Evolutionary conservation across 148 eudicot genomes (phyloP), one percentile per base, ranked within the genome.

Genomic region (Vaccinium corymbosum): DNA sequence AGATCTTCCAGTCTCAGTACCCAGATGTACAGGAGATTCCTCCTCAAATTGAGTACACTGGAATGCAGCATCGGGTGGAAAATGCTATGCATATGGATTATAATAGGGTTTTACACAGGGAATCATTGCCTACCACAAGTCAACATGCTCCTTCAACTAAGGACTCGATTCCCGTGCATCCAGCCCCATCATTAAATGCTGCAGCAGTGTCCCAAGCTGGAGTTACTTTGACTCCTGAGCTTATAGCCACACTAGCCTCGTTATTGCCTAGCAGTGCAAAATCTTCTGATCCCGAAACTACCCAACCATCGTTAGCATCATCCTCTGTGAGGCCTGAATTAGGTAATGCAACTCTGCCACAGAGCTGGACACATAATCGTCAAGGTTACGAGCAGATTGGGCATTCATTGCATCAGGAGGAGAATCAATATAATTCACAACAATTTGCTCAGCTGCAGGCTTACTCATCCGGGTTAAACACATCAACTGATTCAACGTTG

Each of bases 231-330:
- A 93, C 99, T 55, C 96, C 98, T 11, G 98, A 97, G 86, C 93
- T 94, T 56, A 90, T 97, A 88, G 98, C 99, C 49, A 89, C 96
- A 19, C 93, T 97, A 68, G 88, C 97, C 56, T 90, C 95, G 9
- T 85, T 97, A 53, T 83, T 91, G 35, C 95, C 98, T 42, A 88
- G 92, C 15, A 92, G 82, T 62, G 83, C 86, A 52, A 91, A 87
- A 81, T 55, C 93, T 57, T 83, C 89, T 48, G 88, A 80, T 78
- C 52, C 84, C 55, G 92, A 90, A 80, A 79, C 73, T 81, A 59
- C 91, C 75, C 87, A 86, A 79, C 84, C 83, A 49, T 90, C 87
- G 9, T 56, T 82, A 48, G 86, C 81, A 76, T 70, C 93, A 22
- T 85, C 97, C 29, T 75, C 81, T 7, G 9, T 61, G 49, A 86